Base-by-base conservation (phyloP, 345 rosid genomes). In the Salix brachista region DNA sequence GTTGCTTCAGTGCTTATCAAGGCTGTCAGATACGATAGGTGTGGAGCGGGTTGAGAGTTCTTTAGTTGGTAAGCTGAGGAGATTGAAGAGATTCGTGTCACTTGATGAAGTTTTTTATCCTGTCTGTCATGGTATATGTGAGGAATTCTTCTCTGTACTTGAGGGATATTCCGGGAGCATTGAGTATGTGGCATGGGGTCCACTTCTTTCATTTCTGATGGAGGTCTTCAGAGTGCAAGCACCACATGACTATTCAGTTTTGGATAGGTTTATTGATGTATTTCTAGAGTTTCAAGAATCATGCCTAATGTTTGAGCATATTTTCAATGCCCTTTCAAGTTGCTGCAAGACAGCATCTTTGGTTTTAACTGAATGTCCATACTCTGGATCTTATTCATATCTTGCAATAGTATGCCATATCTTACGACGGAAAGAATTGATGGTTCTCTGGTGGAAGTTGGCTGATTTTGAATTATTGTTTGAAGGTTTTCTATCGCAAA, bases 371-470 rank as follows among this genome's bases (percentile, higher is more conserved):
- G 98, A 96, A 74, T 91, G 99, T 83, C 99, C 99, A 14, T 93
- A 83, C 84, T 88, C 99, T 36, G 99, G 98, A 78, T 84, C 99
- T 65, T 96, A 96, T 88, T 81, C 91, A 14, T 91, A 85, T 86
- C 96, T 93, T 82, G 90, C 97, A 50, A 78, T 96, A 83, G 94
- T 91, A 30, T 91, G 99, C 82, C 96, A 96, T 77, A 79, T 96
- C 72, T 80, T 96, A 26, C 85, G 93, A 79, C 87, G 92, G 60
- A 89, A 90, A 81, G 90, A 91, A 74, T 46, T 93, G 79, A 91
- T 93, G 97, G 83, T 87, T 67, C 87, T 87, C 23, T 96, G 99
- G 99, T 91, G 96, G 96, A 91, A 86, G 68, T 88, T 89, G 56
- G 72, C 83, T 32, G 89, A 93, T 87, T 96, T 92, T 76, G 94